Conservation (phyloP, 2,329 filamentous ascomycete genomes). For the Venturia pyrina region DNA sequence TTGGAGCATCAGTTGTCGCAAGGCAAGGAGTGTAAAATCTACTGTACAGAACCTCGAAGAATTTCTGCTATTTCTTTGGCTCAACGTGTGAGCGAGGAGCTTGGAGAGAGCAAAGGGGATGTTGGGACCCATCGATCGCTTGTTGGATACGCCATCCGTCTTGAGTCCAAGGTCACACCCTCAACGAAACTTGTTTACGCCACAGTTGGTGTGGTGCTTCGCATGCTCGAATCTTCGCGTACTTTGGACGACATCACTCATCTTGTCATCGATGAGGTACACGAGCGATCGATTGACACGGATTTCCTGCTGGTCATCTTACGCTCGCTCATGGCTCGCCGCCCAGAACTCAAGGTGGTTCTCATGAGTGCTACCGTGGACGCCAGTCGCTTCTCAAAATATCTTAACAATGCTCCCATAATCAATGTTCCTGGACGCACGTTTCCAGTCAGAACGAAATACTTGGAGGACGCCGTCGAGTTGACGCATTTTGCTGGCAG, state of each 20-base stretch:
- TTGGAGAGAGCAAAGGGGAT: slow-evolving; percentile 75
- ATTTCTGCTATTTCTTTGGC: slow-evolving; percentile 95
- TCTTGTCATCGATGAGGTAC: slow-evolving; percentile 92
- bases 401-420: slow-evolving; percentile 75
- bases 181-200: slow-evolving; percentile 84
- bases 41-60: slow-evolving; percentile 87
- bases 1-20: slow-evolving; percentile 77
- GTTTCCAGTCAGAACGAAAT: slow-evolving; percentile 81
- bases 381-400: slow-evolving; percentile 80
- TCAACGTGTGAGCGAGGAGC: slow-evolving; percentile 83
- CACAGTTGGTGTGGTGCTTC: slow-evolving; percentile 84
- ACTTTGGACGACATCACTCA: slow-evolving; percentile 86
- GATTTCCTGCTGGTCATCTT: slow-evolving; percentile 92
- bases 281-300: slow-evolving; percentile 88
- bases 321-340: slow-evolving; percentile 64
- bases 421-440: slow-evolving; percentile 87
- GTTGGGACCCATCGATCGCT: slow-evolving; percentile 75
- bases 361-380: slow-evolving; percentile 98
- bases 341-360: slow-evolving; percentile 80
- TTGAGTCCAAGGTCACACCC: slow-evolving; percentile 76
- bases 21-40: slow-evolving; percentile 79
- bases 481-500: slow-evolving; percentile 64
- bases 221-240: slow-evolving; percentile 86
- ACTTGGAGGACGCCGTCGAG: slow-evolving; percentile 87
- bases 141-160: slow-evolving; percentile 85